phyloP scores from a whole-genome alignment of 257 asterid species.

The Oldenlandia corymbosa region DNA sequence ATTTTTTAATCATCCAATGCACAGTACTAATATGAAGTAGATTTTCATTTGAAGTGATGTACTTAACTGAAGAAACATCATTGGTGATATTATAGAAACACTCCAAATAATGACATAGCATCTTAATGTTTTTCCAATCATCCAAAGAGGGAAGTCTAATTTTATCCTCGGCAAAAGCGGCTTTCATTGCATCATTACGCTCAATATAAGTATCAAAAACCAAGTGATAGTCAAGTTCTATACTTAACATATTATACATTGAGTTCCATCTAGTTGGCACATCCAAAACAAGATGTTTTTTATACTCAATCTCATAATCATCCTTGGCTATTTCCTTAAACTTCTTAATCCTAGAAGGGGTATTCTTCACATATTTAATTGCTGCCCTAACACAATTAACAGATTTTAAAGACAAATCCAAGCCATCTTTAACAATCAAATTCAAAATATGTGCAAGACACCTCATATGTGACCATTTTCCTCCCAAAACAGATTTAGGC shows the following conservation, averaged over 20 bases:
- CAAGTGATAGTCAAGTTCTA: not conserved
- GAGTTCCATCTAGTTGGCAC: not conserved
- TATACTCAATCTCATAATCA: no score
- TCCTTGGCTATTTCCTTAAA: not conserved
- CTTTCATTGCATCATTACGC: not conserved
- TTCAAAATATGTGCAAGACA: constrained; percentile 10
- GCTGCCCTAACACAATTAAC: not conserved
- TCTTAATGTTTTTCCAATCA: not conserved
- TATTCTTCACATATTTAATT: not conserved
- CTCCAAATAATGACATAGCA: not conserved
- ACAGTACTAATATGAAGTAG: not conserved
- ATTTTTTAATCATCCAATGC: no score
- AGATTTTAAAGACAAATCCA: not conserved
- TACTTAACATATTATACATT: not conserved
- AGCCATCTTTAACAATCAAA: not conserved
- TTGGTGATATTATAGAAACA: not conserved
- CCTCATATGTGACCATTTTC: not conserved
- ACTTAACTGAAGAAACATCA: not conserved
- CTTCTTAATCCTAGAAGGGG: not conserved
- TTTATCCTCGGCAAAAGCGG: not conserved
- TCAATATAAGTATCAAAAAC: not conserved
- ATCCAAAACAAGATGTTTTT: not conserved
- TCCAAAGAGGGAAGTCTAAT: not conserved
- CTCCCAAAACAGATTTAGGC: not conserved
- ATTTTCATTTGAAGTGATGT: not conserved